Conservation (phyloP, 2,329 filamentous ascomycete genomes). For the Dactylellina drechsleri region DNA sequence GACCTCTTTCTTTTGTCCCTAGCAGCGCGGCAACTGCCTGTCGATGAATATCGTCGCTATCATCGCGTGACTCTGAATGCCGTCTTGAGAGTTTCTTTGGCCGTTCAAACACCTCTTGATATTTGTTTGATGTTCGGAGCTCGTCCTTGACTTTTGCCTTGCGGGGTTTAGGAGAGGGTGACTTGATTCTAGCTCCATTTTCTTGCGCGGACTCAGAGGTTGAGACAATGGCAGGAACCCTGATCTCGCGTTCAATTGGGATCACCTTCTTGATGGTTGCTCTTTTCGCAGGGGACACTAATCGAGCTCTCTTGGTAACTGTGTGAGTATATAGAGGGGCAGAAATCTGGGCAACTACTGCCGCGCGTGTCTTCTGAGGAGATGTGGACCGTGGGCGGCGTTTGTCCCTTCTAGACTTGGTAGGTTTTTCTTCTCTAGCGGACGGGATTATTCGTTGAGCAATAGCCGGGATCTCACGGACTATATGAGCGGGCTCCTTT, state of each 20-base stretch:
- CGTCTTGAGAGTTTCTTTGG: constrained; percentile 5
- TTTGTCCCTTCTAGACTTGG: not conserved
- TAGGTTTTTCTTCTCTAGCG: not conserved
- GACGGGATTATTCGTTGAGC: not conserved
- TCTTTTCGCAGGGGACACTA: constrained; percentile 2
- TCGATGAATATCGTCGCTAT: not conserved
- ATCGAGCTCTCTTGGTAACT: constrained; percentile 10
- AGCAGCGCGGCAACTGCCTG: not conserved
- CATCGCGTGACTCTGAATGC: constrained; percentile 24
- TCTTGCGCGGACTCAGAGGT: not conserved
- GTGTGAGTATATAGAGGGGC: no score
- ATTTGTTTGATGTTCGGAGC: not conserved
- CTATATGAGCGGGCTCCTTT: not conserved
- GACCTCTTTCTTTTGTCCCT: constrained; percentile 26
- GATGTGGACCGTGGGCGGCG: not conserved
- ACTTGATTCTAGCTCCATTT: constrained; percentile 1
- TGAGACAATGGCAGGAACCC: not conserved
- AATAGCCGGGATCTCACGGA: no score
- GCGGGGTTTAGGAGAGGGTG: constrained; percentile 11
- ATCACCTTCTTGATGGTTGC: constrained; percentile 10
- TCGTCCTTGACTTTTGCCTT: not conserved
- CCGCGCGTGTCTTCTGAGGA: not conserved
- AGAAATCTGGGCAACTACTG: not conserved
- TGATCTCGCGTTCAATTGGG: not conserved
- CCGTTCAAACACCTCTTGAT: not conserved